Evolutionary conservation across 2,329 filamentous ascomycete genomes (phyloP).

Genomic region (Rugonectria rugulosa): DNA sequence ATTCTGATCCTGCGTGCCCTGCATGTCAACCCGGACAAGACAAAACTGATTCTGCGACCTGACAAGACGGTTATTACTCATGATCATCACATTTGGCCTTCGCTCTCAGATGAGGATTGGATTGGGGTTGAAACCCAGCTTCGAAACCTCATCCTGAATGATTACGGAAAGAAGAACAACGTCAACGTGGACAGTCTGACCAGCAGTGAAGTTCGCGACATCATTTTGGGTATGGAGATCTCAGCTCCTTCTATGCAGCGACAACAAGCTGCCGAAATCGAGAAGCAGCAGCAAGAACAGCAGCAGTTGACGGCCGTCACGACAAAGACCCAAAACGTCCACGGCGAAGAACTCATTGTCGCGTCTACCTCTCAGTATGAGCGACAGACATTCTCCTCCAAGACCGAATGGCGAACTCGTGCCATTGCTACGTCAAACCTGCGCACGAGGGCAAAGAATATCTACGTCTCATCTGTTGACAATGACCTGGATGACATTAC

Average conservation of each 20-base stretch:
- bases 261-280: slow-evolving; percentile 97
- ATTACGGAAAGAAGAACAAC: slow-evolving; percentile 99
- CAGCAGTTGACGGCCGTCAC: slow-evolving; percentile 96
- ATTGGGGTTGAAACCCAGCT: slow-evolving; percentile 99
- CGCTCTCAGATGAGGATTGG: slow-evolving; percentile 94
- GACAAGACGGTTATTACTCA: slow-evolving; percentile 99
- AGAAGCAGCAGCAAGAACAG: slow-evolving; percentile 98
- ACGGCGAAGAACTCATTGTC: slow-evolving; percentile 97
- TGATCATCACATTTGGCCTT: slow-evolving; percentile 98
- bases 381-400: slow-evolving; percentile 96
- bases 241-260: slow-evolving; percentile 97
- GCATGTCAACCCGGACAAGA: slow-evolving; percentile 98
- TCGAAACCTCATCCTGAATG: slow-evolving; percentile 93
- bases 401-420: slow-evolving; percentile 97
- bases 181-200: slow-evolving; percentile 98
- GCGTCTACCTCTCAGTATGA: slow-evolving; percentile 98
- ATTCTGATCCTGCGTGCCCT: slow-evolving; percentile 92
- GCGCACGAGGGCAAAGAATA: slow-evolving; percentile 93
- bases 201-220: slow-evolving; percentile 95
- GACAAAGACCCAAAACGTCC: slow-evolving; percentile 96
- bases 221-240: slow-evolving; percentile 99
- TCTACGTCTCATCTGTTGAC: slow-evolving; percentile 97
- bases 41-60: slow-evolving; percentile 90
- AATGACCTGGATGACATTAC: slow-evolving; percentile 90
- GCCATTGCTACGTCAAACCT: slow-evolving; percentile 97